Evolutionary conservation across 2,329 filamentous ascomycete genomes (phyloP), one percentile per base, ranked within the genome.

Genomic region (Chaetomiaceae sp.): DNA sequence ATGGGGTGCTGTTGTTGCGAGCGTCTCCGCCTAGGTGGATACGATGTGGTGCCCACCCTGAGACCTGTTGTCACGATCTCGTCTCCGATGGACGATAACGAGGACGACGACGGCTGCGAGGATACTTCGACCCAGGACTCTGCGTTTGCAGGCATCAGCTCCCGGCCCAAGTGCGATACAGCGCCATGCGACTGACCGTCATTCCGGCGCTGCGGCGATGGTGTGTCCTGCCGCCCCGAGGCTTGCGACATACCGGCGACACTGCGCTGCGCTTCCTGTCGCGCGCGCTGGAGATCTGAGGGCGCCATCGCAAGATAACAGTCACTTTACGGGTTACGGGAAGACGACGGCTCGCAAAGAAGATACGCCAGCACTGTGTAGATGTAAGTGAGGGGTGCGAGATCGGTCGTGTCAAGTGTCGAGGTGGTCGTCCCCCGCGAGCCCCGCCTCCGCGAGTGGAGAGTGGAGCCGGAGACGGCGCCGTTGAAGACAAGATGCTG

Each of bases 41-140:
- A 82, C 42, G 82, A 78, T 62, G 80, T 79, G 60, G 79, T 77
- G 59, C 88, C 85, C 48, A 96, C 85, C 49, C 84, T 83, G 38
- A 96, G 79, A 23, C 91, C 91, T 5, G 89, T 94, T 2, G 90
- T 95, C 60, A 96, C 87, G 61, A 96, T 92, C 65, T 96, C 91
- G 61, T 96, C 91, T 58, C 81, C 82, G 66, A 87, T 84, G 50
- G 84, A 96, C 19, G 91, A 96, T 12, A 96, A 76, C 14, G 91
- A 96, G 2, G 92, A 96, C 2, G 92, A 95, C 0, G 92, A 96
- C 7, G 92, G 91, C 63, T 94, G 89, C 4, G 92, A 96, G 43
- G 88, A 83, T 56, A 99, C 84, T 69, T 99, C 92, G 63, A 97
- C 84, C 94, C 94, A 99, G 8, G 94, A 96, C 74, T 97, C 94